These are phyloP conservation scores for Hansfordia pulvinata DNA, from an alignment of 2,329 filamentous ascomycete species.

Conservation along the genomic window DNA sequence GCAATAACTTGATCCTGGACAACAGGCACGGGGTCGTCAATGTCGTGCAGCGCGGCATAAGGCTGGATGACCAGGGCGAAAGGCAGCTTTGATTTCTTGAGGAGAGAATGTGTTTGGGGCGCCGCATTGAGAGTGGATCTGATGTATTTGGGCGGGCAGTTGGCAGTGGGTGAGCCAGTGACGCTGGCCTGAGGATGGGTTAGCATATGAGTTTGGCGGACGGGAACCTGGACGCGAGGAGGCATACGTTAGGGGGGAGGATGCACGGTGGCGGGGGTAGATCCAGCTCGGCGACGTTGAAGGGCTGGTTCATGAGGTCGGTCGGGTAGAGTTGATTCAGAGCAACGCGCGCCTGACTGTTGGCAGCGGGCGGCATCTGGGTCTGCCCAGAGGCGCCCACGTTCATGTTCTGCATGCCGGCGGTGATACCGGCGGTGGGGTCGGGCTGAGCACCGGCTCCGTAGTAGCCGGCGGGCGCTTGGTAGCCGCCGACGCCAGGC, in stretches of 20 bases:
- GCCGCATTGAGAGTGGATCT: constrained; percentile 91
- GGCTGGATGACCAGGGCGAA: constrained; percentile 95
- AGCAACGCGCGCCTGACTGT: constrained; percentile 31
- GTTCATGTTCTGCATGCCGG: constrained; percentile 76
- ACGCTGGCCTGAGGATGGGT: no score
- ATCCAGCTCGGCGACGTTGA: constrained; percentile 87
- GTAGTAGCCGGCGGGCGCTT: constrained; percentile 55
- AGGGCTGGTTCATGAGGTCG: constrained; percentile 82
- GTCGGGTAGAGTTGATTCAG: constrained; percentile 88
- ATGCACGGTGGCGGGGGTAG: constrained; percentile 83
- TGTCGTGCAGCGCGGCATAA: constrained; percentile 83
- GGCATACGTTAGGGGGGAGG: constrained; percentile 83
- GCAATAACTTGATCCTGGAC: constrained; percentile 97
- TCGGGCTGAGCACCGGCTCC: constrained; percentile 32
- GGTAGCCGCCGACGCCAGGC: constrained; percentile 46
- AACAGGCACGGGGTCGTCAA: constrained; percentile 80
- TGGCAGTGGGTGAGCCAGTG: constrained; percentile 80
- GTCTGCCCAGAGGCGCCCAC: constrained; percentile 53
- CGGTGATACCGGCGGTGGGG: constrained; percentile 59
- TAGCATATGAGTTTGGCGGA: no score
- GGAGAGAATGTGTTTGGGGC: constrained; percentile 77
- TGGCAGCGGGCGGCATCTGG: constrained; percentile 33
- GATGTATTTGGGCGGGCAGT: constrained; percentile 87
- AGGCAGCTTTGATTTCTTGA: constrained; percentile 94
- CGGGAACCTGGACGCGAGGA: no score